Percentiles rank a stretch among this genome's conserved stretches.
Conservation (phyloP, 352 stramenopile genomes). For the Phytophthora pluvialis region DNA sequence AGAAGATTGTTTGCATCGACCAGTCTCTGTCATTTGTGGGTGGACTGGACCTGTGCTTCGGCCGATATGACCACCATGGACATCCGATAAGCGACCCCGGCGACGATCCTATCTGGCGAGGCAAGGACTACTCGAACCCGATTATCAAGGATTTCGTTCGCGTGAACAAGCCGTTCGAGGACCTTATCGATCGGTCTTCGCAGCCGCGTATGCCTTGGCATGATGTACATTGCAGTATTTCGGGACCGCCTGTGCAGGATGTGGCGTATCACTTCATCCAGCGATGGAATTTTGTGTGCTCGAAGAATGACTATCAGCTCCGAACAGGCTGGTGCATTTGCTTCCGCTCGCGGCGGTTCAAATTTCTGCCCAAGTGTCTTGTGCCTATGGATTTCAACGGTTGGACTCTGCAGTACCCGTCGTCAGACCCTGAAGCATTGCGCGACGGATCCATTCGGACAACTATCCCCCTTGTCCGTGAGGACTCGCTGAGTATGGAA, state of each 20-base stretch:
- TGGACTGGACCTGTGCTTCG: conserved; percentile 90
- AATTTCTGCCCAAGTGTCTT: conserved; percentile 84
- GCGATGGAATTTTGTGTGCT: conserved; percentile 92
- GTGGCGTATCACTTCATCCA: conserved; percentile 92
- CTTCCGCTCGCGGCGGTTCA: conserved; percentile 82
- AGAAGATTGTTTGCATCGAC: conserved; percentile 94
- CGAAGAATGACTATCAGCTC: conserved; percentile 89
- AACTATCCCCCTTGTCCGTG: conserved; percentile 59
- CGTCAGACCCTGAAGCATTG: conserved; percentile 51
- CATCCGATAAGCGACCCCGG: conserved; percentile 79
- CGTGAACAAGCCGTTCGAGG: conserved; percentile 85
- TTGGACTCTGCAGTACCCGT: conserved; percentile 78
- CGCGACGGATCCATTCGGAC: conserved; percentile 41
- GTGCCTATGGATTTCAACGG: conserved; percentile 89
- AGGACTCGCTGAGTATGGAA: conserved; percentile 65
- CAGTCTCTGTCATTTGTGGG: conserved; percentile 84
- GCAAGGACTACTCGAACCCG: conserved; percentile 91
- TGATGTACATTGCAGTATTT: conserved; percentile 88
- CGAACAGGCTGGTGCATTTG: conserved; percentile 90
- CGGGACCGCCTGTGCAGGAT: conserved; percentile 81
- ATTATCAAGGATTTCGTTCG: conserved; percentile 91
- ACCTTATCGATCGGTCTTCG: conserved; percentile 78
- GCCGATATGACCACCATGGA: conserved; percentile 84
- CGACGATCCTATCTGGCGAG: conserved; percentile 71
- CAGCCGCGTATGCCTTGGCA: conserved; percentile 91